phyloP scores from a whole-genome alignment of 2,329 filamentous ascomycete species.

The Penicillium sp. region DNA sequence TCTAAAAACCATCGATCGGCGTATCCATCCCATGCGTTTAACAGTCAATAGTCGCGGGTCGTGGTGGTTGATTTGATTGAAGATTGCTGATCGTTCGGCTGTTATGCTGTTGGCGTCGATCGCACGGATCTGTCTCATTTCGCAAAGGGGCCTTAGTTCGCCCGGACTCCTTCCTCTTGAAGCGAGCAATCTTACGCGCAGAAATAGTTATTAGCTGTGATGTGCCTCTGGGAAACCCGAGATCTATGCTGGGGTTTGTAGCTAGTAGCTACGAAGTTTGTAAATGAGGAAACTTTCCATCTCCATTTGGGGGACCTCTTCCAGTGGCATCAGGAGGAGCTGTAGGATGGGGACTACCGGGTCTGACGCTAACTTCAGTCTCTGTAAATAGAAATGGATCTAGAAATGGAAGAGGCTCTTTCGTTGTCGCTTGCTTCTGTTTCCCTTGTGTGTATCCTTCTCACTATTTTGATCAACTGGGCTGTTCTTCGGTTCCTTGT shows the following conservation, averaged over 20 bases:
- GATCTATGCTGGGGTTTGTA: neutral
- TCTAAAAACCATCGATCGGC: constrained; percentile 14
- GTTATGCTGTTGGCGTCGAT: constrained; percentile 18
- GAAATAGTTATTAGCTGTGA: constrained; percentile 3
- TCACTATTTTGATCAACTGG: constrained; percentile 4
- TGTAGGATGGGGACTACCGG: neutral
- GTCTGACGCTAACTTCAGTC: neutral
- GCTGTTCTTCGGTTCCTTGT: constrained; percentile 3
- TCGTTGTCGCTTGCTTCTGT: neutral
- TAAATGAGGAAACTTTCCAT: neutral
- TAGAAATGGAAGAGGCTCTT: neutral
- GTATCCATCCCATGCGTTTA: constrained; percentile 6
- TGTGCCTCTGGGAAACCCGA: neutral
- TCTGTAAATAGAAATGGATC: no score
- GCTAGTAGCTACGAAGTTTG: neutral
- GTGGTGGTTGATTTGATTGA: constrained; percentile 28
- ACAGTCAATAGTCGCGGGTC: constrained; percentile 11
- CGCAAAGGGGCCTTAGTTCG: constrained; percentile 13
- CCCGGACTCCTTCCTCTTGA: constrained; percentile 17
- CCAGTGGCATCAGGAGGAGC: neutral
- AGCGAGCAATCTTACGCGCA: neutral
- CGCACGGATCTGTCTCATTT: constrained; percentile 24
- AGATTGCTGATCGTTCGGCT: constrained; percentile 31
- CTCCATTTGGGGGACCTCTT: neutral
- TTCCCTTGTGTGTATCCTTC: constrained; percentile 8